These are phyloP conservation scores for Cyclostephanos invisitatus DNA, from an alignment of 108 stramenopile species.

Conservation along the genomic window DNA sequence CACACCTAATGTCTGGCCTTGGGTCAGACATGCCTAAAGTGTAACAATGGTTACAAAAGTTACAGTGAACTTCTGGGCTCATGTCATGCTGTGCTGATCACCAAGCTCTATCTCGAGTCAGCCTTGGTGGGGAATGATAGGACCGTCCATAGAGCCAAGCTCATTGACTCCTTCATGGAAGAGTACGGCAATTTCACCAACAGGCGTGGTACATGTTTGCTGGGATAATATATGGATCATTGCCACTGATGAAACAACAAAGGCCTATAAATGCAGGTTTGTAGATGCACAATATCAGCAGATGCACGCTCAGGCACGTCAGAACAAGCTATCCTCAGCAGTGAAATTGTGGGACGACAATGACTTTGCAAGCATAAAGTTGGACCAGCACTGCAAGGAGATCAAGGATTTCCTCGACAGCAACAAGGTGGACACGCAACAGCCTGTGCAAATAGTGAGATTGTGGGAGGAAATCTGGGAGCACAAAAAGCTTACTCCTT, in stretches of 20 bases:
- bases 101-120: neutral
- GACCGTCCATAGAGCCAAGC: neutral
- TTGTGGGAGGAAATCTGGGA: slow-evolving; percentile 1
- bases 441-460: neutral
- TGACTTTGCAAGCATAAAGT: slow-evolving; percentile 14
- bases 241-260: slow-evolving; percentile 1
- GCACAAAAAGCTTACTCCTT: neutral
- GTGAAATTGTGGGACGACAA: slow-evolving; percentile 8
- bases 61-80: too few relatives aligned
- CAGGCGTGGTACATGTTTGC: neutral
- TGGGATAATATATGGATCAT: slow-evolving; percentile 4
- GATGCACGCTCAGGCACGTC: neutral
- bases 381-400: slow-evolving; percentile 1
- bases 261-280: slow-evolving; percentile 8
- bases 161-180: neutral
- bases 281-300: neutral
- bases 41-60: too few relatives aligned
- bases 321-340: slow-evolving; percentile 4
- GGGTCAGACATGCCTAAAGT: too few relatives aligned
- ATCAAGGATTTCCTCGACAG: neutral
- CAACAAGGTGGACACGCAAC: neutral
- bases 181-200: slow-evolving; percentile 3
- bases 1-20: too few relatives aligned
- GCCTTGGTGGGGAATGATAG: neutral
- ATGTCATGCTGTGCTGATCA: too few relatives aligned